Percentiles rank a stretch among this genome's conserved stretches.
Conservation (phyloP, 208 protist genomes). For the Trypanosoma avium region DNA sequence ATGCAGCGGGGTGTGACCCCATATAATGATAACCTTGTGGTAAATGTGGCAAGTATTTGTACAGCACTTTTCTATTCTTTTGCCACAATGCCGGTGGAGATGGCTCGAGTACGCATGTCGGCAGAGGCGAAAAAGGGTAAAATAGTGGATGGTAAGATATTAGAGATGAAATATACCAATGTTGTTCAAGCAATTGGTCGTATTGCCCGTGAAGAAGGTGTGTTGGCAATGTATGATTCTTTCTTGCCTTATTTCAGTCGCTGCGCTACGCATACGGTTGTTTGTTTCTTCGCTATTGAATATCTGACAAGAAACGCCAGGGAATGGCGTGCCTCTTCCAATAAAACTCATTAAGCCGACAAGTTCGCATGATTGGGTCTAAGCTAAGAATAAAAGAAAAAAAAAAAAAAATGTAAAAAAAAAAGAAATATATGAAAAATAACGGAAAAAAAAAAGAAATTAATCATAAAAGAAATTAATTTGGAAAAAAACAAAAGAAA, state of each 20-base stretch:
- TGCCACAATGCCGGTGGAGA: conserved; percentile 91
- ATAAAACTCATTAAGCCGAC: neutral
- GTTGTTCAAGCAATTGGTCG: conserved; percentile 77
- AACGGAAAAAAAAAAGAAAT: neutral
- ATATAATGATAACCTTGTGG: conserved; percentile 71
- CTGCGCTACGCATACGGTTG: conserved; percentile 85
- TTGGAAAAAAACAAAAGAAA: neutral
- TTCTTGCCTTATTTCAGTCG: conserved; percentile 90
- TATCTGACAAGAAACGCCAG: conserved; percentile 51
- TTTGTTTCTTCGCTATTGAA: conserved; percentile 92
- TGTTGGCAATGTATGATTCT: conserved; percentile 77
- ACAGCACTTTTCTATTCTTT: conserved; percentile 85
- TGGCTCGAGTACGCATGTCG: conserved; percentile 88
- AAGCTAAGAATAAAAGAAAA: neutral
- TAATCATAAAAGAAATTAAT: too few relatives aligned
- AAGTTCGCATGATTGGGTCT: neutral
- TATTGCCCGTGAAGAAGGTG: conserved; percentile 76
- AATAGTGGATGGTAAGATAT: neutral
- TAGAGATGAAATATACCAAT: conserved; percentile 61
- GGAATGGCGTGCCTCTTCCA: conserved; percentile 22
- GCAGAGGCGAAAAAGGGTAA: conserved; percentile 66
- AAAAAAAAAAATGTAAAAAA: neutral
- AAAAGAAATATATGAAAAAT: neutral
- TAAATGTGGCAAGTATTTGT: conserved; percentile 76
- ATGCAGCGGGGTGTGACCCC: conserved; percentile 5